Evolutionary conservation across 1,139 yeast species (phyloP).

Genomic region (Protomyces gravidus): DNA sequence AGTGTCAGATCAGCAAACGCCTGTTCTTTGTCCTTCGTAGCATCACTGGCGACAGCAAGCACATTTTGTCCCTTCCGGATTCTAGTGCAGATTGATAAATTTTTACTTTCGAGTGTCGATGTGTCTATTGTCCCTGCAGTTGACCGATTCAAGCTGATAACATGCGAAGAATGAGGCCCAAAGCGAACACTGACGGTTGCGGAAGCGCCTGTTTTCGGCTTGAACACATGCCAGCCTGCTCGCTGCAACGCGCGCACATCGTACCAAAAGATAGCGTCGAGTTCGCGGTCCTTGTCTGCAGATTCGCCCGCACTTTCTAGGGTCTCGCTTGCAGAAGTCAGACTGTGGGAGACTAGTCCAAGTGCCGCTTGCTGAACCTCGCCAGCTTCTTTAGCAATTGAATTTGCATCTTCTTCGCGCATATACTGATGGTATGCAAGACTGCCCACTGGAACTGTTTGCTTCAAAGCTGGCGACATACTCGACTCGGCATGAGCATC

Average conservation of each 20-base stretch:
- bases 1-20: too few relatives aligned
- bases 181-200: constrained; percentile 9
- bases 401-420: constrained; percentile 52
- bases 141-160: constrained; percentile 1
- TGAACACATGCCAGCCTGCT: constrained; percentile 10
- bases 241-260: constrained; percentile 3
- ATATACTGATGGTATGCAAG: constrained; percentile 39
- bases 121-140: constrained; percentile 10
- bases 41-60: background rate
- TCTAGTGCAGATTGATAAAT: background rate
- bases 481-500: constrained; percentile 85
- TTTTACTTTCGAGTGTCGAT: constrained; percentile 2
- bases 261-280: constrained; percentile 4
- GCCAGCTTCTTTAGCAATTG: constrained; percentile 39
- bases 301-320: background rate
- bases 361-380: constrained; percentile 50
- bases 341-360: constrained; percentile 81
- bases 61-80: background rate
- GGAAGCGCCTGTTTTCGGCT: background rate
- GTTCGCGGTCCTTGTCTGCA: constrained; percentile 2
- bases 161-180: constrained; percentile 9
- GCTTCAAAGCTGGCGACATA: constrained; percentile 80
- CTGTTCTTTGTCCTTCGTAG: background rate
- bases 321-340: constrained; percentile 52
- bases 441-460: constrained; percentile 74